Conservation (phyloP, 2,329 filamentous ascomycete species). For the Colletotrichum sp. region DNA sequence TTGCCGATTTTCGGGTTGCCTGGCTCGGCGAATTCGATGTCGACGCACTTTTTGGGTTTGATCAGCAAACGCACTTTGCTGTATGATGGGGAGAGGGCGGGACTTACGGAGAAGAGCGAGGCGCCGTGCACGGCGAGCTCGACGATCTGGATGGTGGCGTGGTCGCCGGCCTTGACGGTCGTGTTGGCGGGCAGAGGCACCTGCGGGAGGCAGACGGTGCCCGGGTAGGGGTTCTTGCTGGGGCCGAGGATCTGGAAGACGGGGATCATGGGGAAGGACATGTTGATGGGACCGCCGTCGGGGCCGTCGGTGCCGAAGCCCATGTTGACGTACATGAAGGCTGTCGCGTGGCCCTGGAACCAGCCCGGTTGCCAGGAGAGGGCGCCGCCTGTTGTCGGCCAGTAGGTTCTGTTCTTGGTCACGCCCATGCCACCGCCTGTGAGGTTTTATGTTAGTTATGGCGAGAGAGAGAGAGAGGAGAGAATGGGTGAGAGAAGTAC, state of each 20-base stretch:
- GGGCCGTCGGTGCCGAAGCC: conserved; percentile 77
- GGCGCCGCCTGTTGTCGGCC: conserved; percentile 89
- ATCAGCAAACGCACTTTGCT: not conserved
- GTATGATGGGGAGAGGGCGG: not conserved
- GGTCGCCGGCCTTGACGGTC: conserved; percentile 78
- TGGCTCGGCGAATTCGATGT: conserved; percentile 88
- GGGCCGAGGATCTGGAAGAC: conserved; percentile 86
- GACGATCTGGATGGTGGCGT: conserved; percentile 88
- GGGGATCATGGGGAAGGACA: conserved; percentile 81
- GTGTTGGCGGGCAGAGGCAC: conserved; percentile 79
- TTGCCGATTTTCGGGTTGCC: conserved; percentile 68
- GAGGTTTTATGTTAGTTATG: conserved; percentile 16
- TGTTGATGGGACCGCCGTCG: conserved; percentile 75
- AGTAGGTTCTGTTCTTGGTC: conserved; percentile 85
- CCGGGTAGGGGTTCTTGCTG: conserved; percentile 82
- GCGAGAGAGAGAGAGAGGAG: too few relatives aligned
- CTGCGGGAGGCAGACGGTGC: conserved; percentile 87
- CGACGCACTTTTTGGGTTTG: conserved; percentile 72
- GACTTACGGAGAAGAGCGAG: conserved; percentile 76
- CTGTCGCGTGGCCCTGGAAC: conserved; percentile 87
- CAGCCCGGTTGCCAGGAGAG: conserved; percentile 91
- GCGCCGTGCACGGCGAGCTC: conserved; percentile 85
- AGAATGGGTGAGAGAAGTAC: conserved; percentile 60
- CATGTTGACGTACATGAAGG: conserved; percentile 89
- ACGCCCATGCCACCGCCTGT: conserved; percentile 82